These are phyloP conservation scores for Penicillium sp. DNA, from an alignment of 2,329 filamentous ascomycete species.

Conservation along the genomic window DNA sequence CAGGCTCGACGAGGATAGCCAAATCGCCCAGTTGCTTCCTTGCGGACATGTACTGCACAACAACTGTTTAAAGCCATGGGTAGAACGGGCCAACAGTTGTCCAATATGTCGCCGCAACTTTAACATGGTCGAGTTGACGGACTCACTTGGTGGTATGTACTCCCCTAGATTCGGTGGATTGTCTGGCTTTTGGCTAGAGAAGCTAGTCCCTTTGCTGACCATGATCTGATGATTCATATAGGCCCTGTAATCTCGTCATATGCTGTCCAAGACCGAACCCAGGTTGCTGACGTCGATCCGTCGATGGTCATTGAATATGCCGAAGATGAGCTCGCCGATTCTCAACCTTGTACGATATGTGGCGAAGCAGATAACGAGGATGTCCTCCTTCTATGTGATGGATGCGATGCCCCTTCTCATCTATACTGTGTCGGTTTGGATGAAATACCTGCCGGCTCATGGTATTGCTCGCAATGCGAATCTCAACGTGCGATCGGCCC, in stretches of 20 bases:
- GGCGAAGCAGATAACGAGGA: constrained; percentile 77
- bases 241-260: constrained; percentile 60
- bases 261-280: constrained; percentile 53
- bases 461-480: constrained; percentile 87
- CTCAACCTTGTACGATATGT: constrained; percentile 80
- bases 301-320: constrained; percentile 68
- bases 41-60: constrained; percentile 94
- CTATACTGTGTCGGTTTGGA: constrained; percentile 87
- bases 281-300: constrained; percentile 80
- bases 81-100: constrained; percentile 94
- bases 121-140: constrained; percentile 82
- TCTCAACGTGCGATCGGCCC: constrained; percentile 44
- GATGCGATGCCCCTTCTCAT: constrained; percentile 85
- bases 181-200: constrained; percentile 1
- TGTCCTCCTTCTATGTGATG: constrained; percentile 83
- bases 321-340: constrained; percentile 60
- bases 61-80: constrained; percentile 89
- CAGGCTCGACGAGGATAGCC: constrained; percentile 42
- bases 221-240: constrained; percentile 26
- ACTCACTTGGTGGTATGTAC: constrained; percentile 72
- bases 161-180: constrained; percentile 3
- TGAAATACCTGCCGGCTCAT: constrained; percentile 70
- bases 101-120: constrained; percentile 93
- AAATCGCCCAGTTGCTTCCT: constrained; percentile 64
- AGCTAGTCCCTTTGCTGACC: not conserved